These are phyloP conservation scores for Debaryomyces hansenii DNA, from an alignment of 805 yeast genomes.

Conservation along the genomic window DNA sequence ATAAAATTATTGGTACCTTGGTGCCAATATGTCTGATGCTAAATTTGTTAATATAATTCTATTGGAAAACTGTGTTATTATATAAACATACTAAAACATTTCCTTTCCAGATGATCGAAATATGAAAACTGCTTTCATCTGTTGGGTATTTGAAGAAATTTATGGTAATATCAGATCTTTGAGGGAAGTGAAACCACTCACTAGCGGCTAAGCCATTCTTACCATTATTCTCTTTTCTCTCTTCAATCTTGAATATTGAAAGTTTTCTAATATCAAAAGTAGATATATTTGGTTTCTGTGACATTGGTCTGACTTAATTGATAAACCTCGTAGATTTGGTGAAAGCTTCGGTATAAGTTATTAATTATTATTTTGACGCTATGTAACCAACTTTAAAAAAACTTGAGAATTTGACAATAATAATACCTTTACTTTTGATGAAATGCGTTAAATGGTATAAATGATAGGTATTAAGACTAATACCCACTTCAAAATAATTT, in stretches of 20 bases:
- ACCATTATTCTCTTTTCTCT: background rate
- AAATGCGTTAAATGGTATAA: too few relatives aligned
- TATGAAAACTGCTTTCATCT: slow-evolving; percentile 3
- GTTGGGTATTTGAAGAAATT: slow-evolving; percentile 11
- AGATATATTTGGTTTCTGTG: background rate
- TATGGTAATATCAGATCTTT: slow-evolving; percentile 22
- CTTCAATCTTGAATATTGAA: slow-evolving; percentile 2
- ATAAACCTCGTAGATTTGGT: too few relatives aligned
- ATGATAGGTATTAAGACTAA: too few relatives aligned
- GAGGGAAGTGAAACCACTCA: slow-evolving; percentile 33
- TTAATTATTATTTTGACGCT: too few relatives aligned
- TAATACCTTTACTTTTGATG: too few relatives aligned
- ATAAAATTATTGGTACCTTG: slow-evolving; percentile 6
- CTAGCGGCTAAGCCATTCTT: background rate
- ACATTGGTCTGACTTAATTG: too few relatives aligned
- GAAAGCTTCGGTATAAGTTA: too few relatives aligned
- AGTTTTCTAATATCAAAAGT: slow-evolving; percentile 8
- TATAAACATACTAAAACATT: slow-evolving; percentile 9
- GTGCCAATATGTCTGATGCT: slow-evolving; percentile 10
- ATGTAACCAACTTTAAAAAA: too few relatives aligned
- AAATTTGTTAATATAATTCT: slow-evolving; percentile 9
- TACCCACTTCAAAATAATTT: too few relatives aligned
- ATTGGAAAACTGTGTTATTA: background rate
- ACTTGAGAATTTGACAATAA: too few relatives aligned
- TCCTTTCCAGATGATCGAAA: slow-evolving; percentile 19